A percentile compares a stretch with the other conserved stretches of the same genome.
Conservation (phyloP, 1,284 basidiomycete species). For the Laetiporus sulphureus region DNA sequence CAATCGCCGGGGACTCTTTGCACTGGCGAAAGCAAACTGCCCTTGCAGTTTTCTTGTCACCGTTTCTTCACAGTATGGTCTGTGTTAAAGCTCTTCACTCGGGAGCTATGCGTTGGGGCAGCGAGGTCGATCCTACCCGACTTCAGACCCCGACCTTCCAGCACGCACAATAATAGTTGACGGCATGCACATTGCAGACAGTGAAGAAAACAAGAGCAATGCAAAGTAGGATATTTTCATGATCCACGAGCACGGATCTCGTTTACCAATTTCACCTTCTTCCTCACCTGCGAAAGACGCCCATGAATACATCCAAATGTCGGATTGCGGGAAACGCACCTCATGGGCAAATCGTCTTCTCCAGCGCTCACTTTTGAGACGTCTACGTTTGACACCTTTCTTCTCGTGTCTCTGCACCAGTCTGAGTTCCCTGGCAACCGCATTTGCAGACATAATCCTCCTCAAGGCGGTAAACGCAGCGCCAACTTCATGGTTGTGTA, state of each 20-base stretch:
- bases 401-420: constrained; percentile 61
- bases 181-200: constrained; percentile 1
- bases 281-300: constrained; percentile 46
- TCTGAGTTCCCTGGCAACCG: constrained; percentile 44
- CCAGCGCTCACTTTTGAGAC: constrained; percentile 60
- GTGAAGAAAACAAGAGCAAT: too few relatives aligned
- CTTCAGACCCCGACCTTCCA: too few relatives aligned
- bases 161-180: too few relatives aligned
- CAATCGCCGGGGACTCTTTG: too few relatives aligned
- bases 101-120: too few relatives aligned
- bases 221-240: too few relatives aligned
- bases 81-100: too few relatives aligned
- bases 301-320: constrained; percentile 13
- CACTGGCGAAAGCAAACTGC: too few relatives aligned
- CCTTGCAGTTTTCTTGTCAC: too few relatives aligned
- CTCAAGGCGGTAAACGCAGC: constrained; percentile 44
- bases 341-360: constrained; percentile 62
- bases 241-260: constrained; percentile 43
- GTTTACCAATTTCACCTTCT: constrained; percentile 43
- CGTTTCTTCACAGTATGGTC: too few relatives aligned
- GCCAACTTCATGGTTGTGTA: constrained; percentile 32
- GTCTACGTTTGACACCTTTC: constrained; percentile 58
- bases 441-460: constrained; percentile 48
- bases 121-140: too few relatives aligned
- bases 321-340: constrained; percentile 34